Evolutionary conservation across 352 stramenopile genomes (phyloP).

Genomic region (Blastocystis sp.): DNA sequence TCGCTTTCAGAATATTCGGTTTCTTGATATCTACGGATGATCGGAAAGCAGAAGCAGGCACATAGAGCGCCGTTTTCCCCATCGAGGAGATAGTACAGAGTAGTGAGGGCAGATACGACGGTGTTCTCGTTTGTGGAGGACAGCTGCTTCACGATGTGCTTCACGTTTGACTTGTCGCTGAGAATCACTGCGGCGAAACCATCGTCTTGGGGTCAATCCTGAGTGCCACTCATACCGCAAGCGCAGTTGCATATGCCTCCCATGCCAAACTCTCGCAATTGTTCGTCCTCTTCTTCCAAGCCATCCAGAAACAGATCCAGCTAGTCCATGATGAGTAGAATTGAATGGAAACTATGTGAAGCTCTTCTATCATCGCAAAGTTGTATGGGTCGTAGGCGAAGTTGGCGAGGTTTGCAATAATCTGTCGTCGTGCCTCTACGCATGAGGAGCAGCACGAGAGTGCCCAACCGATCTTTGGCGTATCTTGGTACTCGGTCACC

Average conservation of each 20-base stretch:
- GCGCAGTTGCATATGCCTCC: constrained; percentile 52
- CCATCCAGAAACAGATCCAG: neutral
- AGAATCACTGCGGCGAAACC: neutral
- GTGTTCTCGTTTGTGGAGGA: constrained; percentile 56
- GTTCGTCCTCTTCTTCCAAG: constrained; percentile 21
- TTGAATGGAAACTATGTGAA: too few species aligned
- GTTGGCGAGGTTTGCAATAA: constrained; percentile 61
- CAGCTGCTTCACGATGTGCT: constrained; percentile 1
- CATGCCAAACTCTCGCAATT: constrained; percentile 38
- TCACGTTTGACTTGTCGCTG: constrained; percentile 16
- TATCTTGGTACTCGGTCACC: constrained; percentile 56
- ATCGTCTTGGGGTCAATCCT: neutral
- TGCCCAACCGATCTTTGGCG: constrained; percentile 9
- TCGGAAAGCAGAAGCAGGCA: neutral
- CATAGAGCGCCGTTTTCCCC: neutral
- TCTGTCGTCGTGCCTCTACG: neutral
- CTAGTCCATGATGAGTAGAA: too few species aligned
- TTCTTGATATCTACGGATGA: constrained; percentile 26
- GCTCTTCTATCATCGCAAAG: too few species aligned
- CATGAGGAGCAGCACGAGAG: neutral
- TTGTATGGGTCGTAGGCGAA: constrained; percentile 10
- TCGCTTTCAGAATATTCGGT: neutral
- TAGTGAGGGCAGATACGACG: constrained; percentile 16
- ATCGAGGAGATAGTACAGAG: constrained; percentile 38
- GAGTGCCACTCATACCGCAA: neutral